Conservation (phyloP, 2,329 filamentous ascomycete species). For the Botrytis fragariae region DNA sequence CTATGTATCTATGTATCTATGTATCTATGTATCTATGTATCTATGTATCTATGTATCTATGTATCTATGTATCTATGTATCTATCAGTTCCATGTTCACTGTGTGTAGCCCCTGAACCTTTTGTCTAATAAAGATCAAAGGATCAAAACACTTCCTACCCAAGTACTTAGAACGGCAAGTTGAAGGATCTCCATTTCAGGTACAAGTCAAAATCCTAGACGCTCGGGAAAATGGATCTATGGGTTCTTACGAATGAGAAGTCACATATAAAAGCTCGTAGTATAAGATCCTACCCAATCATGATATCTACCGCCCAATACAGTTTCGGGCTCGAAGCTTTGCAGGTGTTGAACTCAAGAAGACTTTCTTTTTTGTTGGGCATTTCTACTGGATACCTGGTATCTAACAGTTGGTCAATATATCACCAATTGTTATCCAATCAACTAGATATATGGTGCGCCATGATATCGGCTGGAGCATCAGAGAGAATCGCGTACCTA, state of each 20-base stretch:
- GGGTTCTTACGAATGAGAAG: background rate
- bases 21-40: too few relatives aligned
- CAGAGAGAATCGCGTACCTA: background rate
- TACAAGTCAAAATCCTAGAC: background rate
- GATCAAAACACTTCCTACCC: background rate
- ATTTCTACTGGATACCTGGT: background rate
- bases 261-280: background rate
- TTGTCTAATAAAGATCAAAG: background rate
- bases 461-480: background rate
- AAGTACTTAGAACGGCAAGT: background rate
- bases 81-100: background rate
- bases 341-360: background rate
- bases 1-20: too few relatives aligned
- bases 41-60: too few relatives aligned
- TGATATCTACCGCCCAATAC: background rate
- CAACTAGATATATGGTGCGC: background rate
- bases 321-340: background rate
- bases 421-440: background rate
- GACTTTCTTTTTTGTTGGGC: background rate
- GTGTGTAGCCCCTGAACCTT: background rate
- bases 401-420: slow-evolving; percentile 5
- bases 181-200: slow-evolving; percentile 3
- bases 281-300: background rate
- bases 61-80: background rate
- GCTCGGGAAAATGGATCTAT: slow-evolving; percentile 4